These are phyloP conservation scores for Nicotiana undulata DNA, from an alignment of 257 asterid genomes.

Conservation along the genomic window DNA sequence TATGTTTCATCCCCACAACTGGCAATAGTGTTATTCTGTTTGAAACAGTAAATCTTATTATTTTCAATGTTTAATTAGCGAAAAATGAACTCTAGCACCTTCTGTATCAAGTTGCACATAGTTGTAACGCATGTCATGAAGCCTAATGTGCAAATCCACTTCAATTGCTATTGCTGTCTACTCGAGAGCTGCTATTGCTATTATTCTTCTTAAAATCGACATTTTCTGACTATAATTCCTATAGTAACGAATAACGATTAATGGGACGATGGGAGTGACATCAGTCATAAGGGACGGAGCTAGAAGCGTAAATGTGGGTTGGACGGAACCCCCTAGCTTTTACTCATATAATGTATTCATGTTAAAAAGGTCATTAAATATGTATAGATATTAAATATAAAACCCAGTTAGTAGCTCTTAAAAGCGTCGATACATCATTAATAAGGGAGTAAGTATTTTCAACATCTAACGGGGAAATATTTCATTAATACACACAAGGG, in stretches of 20 bases:
- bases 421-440: too few relatives aligned
- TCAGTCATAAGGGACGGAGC: too few relatives aligned
- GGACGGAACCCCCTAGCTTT: too few relatives aligned
- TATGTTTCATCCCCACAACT: not conserved
- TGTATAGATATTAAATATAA: too few relatives aligned
- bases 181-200: not conserved
- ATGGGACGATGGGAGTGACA: not conserved
- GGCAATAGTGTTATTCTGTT: not conserved
- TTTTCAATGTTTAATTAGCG: not conserved
- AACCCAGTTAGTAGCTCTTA: too few relatives aligned
- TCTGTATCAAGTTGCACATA: not conserved
- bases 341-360: too few relatives aligned
- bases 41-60: too few relatives aligned
- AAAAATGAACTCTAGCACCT: not conserved
- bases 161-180: not conserved
- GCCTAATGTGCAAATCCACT: not conserved
- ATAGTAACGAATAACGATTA: not conserved
- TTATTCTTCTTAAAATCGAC: not conserved
- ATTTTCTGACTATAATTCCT: not conserved
- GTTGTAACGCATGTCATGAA: not conserved
- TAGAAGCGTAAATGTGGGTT: too few relatives aligned
- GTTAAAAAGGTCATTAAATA: too few relatives aligned
- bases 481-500: not conserved
- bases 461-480: not conserved
- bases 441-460: not conserved